Evolutionary conservation across 202 grass and related monocot genomes (phyloP).

Genomic region (Panicum virgatum): DNA sequence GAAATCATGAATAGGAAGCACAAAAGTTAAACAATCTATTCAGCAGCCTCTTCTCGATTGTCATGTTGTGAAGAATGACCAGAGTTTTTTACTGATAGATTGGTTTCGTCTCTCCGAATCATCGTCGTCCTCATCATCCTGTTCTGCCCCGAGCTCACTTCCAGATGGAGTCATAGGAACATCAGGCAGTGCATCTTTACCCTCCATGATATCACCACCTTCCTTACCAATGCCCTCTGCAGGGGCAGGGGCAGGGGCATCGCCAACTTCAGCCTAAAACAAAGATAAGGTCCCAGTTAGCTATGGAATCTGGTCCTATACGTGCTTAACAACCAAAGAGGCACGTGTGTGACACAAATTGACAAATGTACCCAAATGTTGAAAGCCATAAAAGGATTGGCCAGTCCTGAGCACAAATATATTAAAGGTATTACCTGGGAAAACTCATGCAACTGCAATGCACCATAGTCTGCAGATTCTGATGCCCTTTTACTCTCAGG

Average conservation of each 20-base stretch:
- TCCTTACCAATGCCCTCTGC: conserved; percentile 40
- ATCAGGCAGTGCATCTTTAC: conserved; percentile 36
- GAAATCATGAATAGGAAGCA: conserved; percentile 48
- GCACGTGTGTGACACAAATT: neutral
- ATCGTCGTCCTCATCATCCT: conserved; percentile 56
- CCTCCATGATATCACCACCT: conserved; percentile 46
- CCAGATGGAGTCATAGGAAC: conserved; percentile 63
- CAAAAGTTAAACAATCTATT: conserved; percentile 57
- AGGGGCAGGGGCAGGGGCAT: conserved; percentile 39
- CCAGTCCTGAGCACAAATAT: neutral
- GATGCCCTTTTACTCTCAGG: conserved; percentile 35
- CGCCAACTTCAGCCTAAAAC: conserved; percentile 54
- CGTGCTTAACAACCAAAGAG: neutral
- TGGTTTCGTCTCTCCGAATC: conserved; percentile 53
- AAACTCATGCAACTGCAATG: conserved; percentile 56
- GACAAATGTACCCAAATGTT: neutral
- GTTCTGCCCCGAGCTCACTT: conserved; percentile 40
- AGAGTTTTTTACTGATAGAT: conserved; percentile 84
- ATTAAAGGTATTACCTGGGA: conserved; percentile 47
- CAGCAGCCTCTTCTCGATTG: conserved; percentile 25
- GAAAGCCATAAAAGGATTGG: neutral
- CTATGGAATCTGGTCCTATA: neutral
- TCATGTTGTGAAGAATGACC: conserved; percentile 97
- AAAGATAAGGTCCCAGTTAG: conserved; percentile 9
- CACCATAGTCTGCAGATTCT: conserved; percentile 41